Conservation (phyloP, 2,329 filamentous ascomycete species). For the Blastomyces gilchristii region DNA sequence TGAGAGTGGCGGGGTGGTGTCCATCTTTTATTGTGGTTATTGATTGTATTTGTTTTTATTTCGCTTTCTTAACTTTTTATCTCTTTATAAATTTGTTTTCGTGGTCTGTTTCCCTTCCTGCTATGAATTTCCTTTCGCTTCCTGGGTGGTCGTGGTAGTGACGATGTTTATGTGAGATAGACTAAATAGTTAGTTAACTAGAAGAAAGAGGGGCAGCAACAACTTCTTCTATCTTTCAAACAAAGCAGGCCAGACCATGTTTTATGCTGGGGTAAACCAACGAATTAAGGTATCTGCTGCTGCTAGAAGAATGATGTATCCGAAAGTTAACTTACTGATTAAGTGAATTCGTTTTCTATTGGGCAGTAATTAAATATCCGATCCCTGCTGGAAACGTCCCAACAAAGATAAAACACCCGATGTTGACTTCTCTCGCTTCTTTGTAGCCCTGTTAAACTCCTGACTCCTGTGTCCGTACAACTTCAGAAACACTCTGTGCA, state of each 20-base stretch:
- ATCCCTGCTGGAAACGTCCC: background rate
- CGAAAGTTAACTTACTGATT: too few species aligned
- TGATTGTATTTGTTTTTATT: background rate
- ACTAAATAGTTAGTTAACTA: background rate
- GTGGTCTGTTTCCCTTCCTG: background rate
- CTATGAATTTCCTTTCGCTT: background rate
- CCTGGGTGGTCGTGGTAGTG: background rate
- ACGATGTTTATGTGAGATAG: background rate
- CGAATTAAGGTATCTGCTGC: background rate
- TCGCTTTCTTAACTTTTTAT: background rate
- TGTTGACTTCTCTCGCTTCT: too few species aligned
- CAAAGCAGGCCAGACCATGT: background rate
- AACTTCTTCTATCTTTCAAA: background rate
- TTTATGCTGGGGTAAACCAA: background rate
- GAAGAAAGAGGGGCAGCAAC: background rate
- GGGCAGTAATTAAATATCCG: background rate
- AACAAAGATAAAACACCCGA: background rate
- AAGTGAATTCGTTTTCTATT: background rate
- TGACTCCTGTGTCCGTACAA: background rate
- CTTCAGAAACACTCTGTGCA: background rate
- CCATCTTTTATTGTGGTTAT: constrained; percentile 3
- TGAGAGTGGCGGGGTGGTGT: constrained; percentile 12
- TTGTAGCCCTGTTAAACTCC: too few species aligned
- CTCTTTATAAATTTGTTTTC: background rate
- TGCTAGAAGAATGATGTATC: background rate